Base-by-base conservation (phyloP, 2,329 filamentous ascomycete species). In the Penicillium nordicum region DNA sequence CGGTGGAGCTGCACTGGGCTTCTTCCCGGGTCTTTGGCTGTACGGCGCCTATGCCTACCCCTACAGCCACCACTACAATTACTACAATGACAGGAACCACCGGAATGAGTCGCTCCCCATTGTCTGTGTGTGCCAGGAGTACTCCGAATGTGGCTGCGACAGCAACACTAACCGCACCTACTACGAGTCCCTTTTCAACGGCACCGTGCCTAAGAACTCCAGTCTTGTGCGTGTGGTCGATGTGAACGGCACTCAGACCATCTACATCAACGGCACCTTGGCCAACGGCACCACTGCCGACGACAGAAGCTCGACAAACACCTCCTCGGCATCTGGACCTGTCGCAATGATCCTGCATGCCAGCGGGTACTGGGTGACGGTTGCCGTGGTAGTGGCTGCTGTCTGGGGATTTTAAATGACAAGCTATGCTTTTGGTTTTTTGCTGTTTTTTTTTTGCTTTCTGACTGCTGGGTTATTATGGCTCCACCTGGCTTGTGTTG, bases 141-240 rank as follows among this genome's bases (percentile, higher is more conserved):
- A 81, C 63, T 71, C 68, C 18, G 76, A 78, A 34, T 87, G 84
- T 64, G 82, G 83, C 5, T 87, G 84, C 64, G 84, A 86, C 54
- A 72, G 78, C 40, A 78, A 76, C 59, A 71, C 71, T 41, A 77
- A 80, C 57, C 63, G 64, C 44, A 78, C 74, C 1, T 79, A 75
- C 58, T 69, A 78, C 54, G 65, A 75, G 43, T 69, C 72, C 12
- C 57, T 79, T 1, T 69, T 80, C 58, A 73, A 76, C 46, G 75
- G 76, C 34, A 76, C 70, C 4, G 66, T 69, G 36, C 69, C 71
- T 0, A 63, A 58, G 50, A 79, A 80, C 57, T 71, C 70, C 7
- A 76, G 68, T 25, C 57, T 70, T 9, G 71, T 76, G 18, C 69
- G 63, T 38, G 70, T 78, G 5, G 70, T 69, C 3, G 65, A 69